phyloP scores from a whole-genome alignment of 2,329 filamentous ascomycete genomes.

The Pseudocercospora macadamiae region DNA sequence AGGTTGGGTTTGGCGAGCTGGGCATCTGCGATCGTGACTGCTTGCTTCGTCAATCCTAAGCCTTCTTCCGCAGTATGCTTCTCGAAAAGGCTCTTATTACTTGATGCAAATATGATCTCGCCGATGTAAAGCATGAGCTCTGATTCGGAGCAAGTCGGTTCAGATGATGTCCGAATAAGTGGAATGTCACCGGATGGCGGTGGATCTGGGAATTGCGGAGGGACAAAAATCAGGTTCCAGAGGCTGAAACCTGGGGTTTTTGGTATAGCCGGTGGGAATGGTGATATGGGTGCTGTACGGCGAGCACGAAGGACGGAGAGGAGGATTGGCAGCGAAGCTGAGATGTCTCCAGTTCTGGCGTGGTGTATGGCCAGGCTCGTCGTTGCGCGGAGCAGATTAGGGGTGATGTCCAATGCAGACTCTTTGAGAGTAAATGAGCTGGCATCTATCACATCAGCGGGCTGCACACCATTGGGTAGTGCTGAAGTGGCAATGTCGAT shows the following conservation, averaged over 20 bases:
- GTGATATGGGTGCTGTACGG: conserved; percentile 57
- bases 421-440: conserved; percentile 59
- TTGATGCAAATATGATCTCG: conserved; percentile 77
- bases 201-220: conserved; percentile 65
- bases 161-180: conserved; percentile 62
- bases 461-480: conserved; percentile 38
- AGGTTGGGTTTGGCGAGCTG: conserved; percentile 36
- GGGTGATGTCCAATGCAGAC: conserved; percentile 56
- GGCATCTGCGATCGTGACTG: conserved; percentile 75
- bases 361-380: conserved; percentile 79
- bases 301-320: conserved; percentile 81
- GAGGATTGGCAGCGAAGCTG: conserved; percentile 77
- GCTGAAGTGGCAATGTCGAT: conserved; percentile 71
- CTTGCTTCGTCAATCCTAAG: conserved; percentile 86
- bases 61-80: conserved; percentile 57
- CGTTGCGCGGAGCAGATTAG: conserved; percentile 74
- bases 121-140: conserved; percentile 87
- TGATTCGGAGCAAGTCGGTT: conserved; percentile 75
- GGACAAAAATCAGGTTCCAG: conserved; percentile 37
- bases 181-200: conserved; percentile 70
- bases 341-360: conserved; percentile 68
- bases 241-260: conserved; percentile 14
- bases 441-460: conserved; percentile 58
- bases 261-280: conserved; percentile 34
- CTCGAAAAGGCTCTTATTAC: conserved; percentile 26